These are phyloP conservation scores for rapeseed (Brassica napus) DNA, from an alignment of 345 rosid species.

Conservation along the genomic window Da-Ae NC_063445.1:24524501-24525000, in stretches of 20 bases:
- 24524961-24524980: not conserved
- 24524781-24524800: constrained; percentile 51
- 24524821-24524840: constrained; percentile 64
- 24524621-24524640: constrained; percentile 96
- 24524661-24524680: constrained; percentile 97
- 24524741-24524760: constrained; percentile 13
- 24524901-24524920: constrained; percentile 75
- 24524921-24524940: constrained; percentile 73
- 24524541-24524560: not conserved
- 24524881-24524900: constrained; percentile 92
- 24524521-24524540: not conserved
- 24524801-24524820: constrained; percentile 78
- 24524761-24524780: constrained; percentile 17
- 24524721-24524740: constrained; percentile 54
- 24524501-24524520: constrained; percentile 19
- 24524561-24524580: constrained; percentile 70
- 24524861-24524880: constrained; percentile 74
- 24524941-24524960: constrained; percentile 79
- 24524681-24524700: constrained; percentile 75
- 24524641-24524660: constrained; percentile 78
- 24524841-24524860: constrained; percentile 94
- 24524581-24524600: constrained; percentile 73
- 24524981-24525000: not conserved
- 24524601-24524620: constrained; percentile 81
- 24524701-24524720: constrained; percentile 88